Percentiles rank a stretch among this genome's conserved stretches.
Conservation (phyloP, 75 land plant species). For the Azolla pinnata region DNA sequence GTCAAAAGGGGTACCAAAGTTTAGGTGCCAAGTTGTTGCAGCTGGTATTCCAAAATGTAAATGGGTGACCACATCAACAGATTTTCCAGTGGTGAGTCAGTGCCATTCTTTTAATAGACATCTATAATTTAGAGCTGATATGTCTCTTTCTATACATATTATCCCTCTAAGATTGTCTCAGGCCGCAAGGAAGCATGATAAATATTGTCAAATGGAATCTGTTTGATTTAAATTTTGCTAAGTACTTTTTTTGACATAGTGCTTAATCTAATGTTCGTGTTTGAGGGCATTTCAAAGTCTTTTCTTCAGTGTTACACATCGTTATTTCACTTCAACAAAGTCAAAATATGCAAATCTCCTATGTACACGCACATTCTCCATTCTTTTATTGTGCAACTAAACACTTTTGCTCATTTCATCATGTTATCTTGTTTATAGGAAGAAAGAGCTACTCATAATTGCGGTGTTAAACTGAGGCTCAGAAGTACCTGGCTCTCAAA, state of each 20-base stretch:
- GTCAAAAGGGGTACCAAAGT: slow-evolving; percentile 30
- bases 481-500: slow-evolving; percentile 48
- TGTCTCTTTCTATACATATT: background rate
- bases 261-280: too few species aligned
- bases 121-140: background rate
- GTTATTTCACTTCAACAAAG: too few species aligned
- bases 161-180: background rate
- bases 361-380: too few species aligned
- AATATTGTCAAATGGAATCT: too few species aligned
- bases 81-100: slow-evolving; percentile 31
- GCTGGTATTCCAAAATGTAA: slow-evolving; percentile 27
- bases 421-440: too few species aligned
- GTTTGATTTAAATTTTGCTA: too few species aligned
- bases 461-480: slow-evolving; percentile 47
- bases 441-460: slow-evolving; percentile 14
- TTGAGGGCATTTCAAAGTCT: too few species aligned
- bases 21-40: slow-evolving; percentile 44
- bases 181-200: too few species aligned
- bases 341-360: too few species aligned
- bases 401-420: background rate
- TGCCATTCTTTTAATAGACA: background rate
- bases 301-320: too few species aligned
- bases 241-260: too few species aligned
- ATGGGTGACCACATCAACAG: slow-evolving; percentile 54
- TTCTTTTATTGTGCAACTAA: background rate